phyloP scores from a whole-genome alignment of 2,329 filamentous ascomycete genomes.

The Blastomyces gilchristii region DNA sequence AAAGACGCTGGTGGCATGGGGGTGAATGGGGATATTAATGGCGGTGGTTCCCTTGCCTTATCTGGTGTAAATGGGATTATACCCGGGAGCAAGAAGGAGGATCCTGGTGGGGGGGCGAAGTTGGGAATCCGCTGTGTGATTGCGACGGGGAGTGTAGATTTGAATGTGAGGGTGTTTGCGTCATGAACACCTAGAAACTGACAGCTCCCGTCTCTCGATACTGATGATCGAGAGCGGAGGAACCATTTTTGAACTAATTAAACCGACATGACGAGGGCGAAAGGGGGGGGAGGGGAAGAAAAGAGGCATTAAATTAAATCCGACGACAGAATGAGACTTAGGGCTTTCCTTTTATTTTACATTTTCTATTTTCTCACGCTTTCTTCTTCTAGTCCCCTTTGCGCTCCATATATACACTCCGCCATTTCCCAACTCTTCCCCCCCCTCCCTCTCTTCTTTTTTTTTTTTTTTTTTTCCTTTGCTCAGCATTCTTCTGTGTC shows the following conservation, averaged over 20 bases:
- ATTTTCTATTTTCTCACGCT: neutral
- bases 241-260: neutral
- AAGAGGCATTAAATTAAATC: neutral
- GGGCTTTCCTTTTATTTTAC: neutral
- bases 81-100: conserved; percentile 39
- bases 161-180: conserved; percentile 69
- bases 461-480: neutral
- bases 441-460: no score
- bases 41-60: conserved; percentile 13
- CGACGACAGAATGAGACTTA: neutral
- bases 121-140: conserved; percentile 72
- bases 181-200: conserved; percentile 25
- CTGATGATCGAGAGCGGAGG: neutral
- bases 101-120: conserved; percentile 42
- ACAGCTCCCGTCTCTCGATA: neutral
- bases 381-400: neutral
- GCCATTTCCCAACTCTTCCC: neutral
- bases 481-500: neutral
- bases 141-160: conserved; percentile 76
- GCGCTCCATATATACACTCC: no score
- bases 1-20: conserved; percentile 44
- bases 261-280: neutral
- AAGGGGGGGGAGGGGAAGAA: neutral
- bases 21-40: conserved; percentile 14
- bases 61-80: conserved; percentile 28